Conservation (phyloP, 2,329 filamentous ascomycete genomes). For the Thielaviopsis ethacetica region DNA sequence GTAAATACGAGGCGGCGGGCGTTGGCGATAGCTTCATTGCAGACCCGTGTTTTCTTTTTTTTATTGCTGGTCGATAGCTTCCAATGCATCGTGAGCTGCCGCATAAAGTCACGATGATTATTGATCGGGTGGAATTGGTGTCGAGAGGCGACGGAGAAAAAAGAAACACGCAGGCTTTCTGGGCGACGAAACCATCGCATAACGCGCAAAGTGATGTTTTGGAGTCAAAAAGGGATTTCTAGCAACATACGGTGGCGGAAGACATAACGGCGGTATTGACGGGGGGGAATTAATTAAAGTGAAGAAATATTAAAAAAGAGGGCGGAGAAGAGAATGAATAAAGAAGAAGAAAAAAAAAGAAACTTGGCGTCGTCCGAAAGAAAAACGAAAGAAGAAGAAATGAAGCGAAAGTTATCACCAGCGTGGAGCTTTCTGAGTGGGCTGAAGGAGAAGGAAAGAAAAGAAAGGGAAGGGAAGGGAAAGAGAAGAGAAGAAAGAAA, state of each 20-base stretch:
- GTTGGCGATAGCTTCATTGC: slow-evolving; percentile 1
- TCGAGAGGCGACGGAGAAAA: neutral
- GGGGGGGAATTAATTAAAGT: slow-evolving; percentile 12
- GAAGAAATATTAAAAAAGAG: slow-evolving; percentile 2
- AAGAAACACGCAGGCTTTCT: neutral
- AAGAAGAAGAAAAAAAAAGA: slow-evolving; percentile 7
- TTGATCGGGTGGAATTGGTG: neutral
- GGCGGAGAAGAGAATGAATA: slow-evolving; percentile 4
- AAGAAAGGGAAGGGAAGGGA: neutral
- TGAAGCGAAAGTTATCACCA: slow-evolving; percentile 12
- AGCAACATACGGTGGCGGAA: slow-evolving; percentile 20
- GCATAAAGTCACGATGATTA: neutral
- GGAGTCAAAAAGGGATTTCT: slow-evolving; percentile 2
- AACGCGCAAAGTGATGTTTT: slow-evolving; percentile 6
- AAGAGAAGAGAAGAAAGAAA: slow-evolving; percentile 1
- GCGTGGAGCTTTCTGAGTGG: slow-evolving; percentile 9
- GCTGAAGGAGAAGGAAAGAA: slow-evolving; percentile 3
- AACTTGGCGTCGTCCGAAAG: slow-evolving; percentile 8
- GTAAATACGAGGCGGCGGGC: slow-evolving; percentile 1
- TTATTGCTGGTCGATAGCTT: neutral
- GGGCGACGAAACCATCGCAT: slow-evolving; percentile 6
- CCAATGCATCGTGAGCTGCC: neutral
- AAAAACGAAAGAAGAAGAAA: slow-evolving; percentile 10
- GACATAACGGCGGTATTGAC: slow-evolving; percentile 18
- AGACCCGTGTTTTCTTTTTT: neutral